Conservation (phyloP, 441 rosid species). For the Syzygium syzygioides region DNA sequence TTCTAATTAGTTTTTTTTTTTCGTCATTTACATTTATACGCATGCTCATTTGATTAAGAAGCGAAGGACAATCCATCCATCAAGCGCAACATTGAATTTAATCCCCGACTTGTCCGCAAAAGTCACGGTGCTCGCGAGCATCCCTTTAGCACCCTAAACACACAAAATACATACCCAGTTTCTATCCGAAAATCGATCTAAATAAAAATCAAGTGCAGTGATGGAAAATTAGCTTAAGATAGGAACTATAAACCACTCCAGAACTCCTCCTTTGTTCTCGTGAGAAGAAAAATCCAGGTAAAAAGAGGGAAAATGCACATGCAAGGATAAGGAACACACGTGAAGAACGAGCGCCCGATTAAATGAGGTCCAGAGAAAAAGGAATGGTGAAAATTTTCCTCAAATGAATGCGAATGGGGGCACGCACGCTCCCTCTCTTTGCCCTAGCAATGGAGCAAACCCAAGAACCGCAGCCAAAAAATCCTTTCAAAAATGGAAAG, state of each 20-base stretch:
- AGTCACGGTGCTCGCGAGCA: not conserved
- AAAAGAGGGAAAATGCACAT: not conserved
- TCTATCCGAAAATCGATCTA: not conserved
- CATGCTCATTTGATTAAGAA: too few relatives aligned
- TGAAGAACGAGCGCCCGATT: not conserved
- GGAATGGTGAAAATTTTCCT: not conserved
- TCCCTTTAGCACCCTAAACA: not conserved
- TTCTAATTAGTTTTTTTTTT: too few relatives aligned
- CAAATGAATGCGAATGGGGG: not conserved
- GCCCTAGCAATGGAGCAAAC: not conserved
- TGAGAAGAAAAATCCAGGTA: not conserved
- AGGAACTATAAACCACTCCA: not conserved
- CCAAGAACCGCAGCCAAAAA: not conserved
- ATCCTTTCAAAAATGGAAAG: not conserved
- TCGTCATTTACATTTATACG: too few relatives aligned
- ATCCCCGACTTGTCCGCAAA: accelerated
- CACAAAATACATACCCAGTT: not conserved
- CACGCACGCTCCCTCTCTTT: not conserved
- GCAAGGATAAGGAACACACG: not conserved
- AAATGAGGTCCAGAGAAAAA: not conserved
- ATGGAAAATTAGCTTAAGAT: not conserved
- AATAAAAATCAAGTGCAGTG: not conserved
- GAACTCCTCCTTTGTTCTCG: not conserved
- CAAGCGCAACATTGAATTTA: not conserved
- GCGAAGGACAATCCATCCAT: not conserved